Percentiles rank a stretch among this genome's conserved stretches.
phyloP scores from a whole-genome alignment of 148 eudicot genomes.

The Camellia lanceoleosa region DNA sequence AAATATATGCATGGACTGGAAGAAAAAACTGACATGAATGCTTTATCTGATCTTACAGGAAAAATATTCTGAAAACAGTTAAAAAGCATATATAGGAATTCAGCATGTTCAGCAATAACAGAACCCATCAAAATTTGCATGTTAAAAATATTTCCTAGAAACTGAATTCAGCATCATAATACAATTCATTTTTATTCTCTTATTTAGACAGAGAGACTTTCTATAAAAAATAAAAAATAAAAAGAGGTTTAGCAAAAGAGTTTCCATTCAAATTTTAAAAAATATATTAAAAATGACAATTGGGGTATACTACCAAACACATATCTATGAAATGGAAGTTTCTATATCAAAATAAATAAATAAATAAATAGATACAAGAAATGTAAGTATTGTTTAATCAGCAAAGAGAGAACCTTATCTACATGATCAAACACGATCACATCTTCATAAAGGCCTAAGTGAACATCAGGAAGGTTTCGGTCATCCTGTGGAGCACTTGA shows the following conservation, averaged over 20 bases:
- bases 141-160: background rate
- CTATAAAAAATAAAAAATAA: background rate
- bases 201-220: background rate
- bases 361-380: background rate
- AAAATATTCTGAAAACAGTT: background rate
- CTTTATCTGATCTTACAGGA: background rate
- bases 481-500: conserved; percentile 84
- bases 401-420: conserved; percentile 63
- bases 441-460: conserved; percentile 93
- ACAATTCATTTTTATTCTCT: background rate
- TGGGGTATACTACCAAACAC: background rate
- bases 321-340: background rate
- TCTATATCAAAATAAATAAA: background rate
- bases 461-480: conserved; percentile 87
- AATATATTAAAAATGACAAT: background rate
- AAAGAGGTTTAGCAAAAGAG: background rate
- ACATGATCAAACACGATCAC: conserved; percentile 96
- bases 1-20: background rate
- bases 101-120: background rate
- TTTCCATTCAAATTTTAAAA: background rate
- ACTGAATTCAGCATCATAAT: background rate
- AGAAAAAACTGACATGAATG: background rate
- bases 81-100: background rate
- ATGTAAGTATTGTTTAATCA: background rate
- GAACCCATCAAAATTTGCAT: background rate